Percentiles rank a stretch among this genome's conserved stretches.
phyloP scores from a whole-genome alignment of 805 yeast genomes.

The Candida lessepsii region DNA sequence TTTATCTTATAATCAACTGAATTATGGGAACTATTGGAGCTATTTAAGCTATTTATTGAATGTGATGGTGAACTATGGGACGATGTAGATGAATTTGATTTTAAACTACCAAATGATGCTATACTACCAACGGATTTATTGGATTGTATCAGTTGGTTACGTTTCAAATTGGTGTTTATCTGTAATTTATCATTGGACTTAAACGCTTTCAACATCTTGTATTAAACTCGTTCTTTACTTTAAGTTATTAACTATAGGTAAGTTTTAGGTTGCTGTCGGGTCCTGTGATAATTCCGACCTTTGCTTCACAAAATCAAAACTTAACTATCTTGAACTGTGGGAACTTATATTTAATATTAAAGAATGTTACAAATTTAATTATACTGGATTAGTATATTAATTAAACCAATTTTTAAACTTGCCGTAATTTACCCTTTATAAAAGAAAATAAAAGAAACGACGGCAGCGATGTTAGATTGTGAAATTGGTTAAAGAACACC shows the following conservation, averaged over 20 bases:
- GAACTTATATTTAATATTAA: no score
- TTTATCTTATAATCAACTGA: conserved; percentile 13
- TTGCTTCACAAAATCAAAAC: no score
- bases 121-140: conserved; percentile 10
- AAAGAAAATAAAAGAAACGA: conserved; percentile 7
- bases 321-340: no score
- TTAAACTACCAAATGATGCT: conserved; percentile 6
- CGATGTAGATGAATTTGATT: conserved; percentile 3
- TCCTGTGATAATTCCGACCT: no score
- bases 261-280: no score
- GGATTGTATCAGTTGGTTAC: conserved; percentile 11
- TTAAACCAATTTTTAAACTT: no score
- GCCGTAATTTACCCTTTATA: background rate
- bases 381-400: no score
- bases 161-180: conserved; percentile 8
- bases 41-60: conserved; percentile 6
- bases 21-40: conserved; percentile 7
- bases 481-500: conserved; percentile 5
- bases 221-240: no score
- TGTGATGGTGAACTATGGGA: conserved; percentile 2
- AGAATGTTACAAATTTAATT: no score
- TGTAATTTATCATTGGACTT: conserved; percentile 11
- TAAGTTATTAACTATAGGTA: no score
- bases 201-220: conserved; percentile 17
- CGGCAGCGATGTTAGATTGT: background rate